Evolutionary conservation across 2,329 filamentous ascomycete species (phyloP), one percentile per base, ranked within the genome.

Genomic region (Apiospora koreana): DNA sequence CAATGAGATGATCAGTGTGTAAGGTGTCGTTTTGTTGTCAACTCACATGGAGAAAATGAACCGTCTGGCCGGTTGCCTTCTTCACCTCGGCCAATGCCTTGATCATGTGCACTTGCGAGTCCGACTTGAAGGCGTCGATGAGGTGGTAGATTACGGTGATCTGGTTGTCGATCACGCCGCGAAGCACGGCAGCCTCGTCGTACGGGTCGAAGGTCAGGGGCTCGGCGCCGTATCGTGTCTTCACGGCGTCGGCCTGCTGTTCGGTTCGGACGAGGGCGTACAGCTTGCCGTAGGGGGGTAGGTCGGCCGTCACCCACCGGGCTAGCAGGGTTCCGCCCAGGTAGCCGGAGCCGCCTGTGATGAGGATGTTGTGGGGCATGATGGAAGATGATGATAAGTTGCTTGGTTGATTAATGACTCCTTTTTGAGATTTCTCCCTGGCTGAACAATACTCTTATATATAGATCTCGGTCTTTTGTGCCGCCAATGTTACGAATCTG

Each of bases 281-380:
- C 1, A 88, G 72, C 25, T 78, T 83, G 28, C 79, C 74, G 71
- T 87, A 82, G 6, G 80, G 48, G 0, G 83, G 82, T 1, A 88
- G 80, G 2, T 77, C 74, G 35, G 81, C 78, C 3, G 71, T 69
- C 1, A 75, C 73, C 71, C 81, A 79, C 7, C 79, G 79, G 10
- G 82, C 81, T 6, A 88, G 82, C 2, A 88, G 76, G 0, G 81
- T 82, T 2, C 86, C 86, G 28, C 86, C 86, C 0, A 88, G 83
- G 69, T 88, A 88, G 31, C 86, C 86, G 0, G 86, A 87, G 38
- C 74, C 85, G 10, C 86, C 86, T 0, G 86, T 88, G 64, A 88
- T 79, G 41, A 87, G 81, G 67, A 87, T 81, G 62, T 83, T 83
- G 70, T 76, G 76, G 28, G 74, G 72, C 77, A 79, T 79, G 54